phyloP scores from a whole-genome alignment of 139 green algal species.

The Coelastrella sp. region DNA sequence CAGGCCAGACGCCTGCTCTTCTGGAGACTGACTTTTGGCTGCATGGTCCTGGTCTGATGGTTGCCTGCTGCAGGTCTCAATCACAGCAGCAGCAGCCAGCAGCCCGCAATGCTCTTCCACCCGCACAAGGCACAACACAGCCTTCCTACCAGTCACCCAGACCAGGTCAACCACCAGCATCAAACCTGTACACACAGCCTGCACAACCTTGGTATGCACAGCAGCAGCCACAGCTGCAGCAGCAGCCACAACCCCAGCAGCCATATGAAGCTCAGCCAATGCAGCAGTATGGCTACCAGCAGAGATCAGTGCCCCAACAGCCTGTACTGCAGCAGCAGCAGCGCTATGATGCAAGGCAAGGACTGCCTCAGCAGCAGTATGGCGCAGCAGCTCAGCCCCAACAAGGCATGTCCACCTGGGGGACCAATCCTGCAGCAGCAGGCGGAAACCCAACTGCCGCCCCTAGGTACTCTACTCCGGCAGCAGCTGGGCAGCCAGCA shows the following conservation, averaged over 20 bases:
- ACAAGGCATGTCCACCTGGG: conserved; percentile 20
- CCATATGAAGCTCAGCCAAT: background rate
- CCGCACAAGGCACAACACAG: background rate
- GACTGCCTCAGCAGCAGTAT: conserved; percentile 12
- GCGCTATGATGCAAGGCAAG: background rate
- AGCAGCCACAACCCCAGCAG: conserved; percentile 17
- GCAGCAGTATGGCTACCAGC: conserved; percentile 13
- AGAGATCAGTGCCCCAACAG: background rate
- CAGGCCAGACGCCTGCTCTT: too few relatives aligned
- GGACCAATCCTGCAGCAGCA: conserved; percentile 17
- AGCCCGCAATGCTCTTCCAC: background rate
- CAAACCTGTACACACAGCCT: background rate
- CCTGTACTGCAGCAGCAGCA: background rate
- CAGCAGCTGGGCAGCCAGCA: conserved; percentile 2
- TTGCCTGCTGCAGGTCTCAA: conserved; percentile 1
- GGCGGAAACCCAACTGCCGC: conserved; percentile 16
- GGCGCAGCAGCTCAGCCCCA: background rate
- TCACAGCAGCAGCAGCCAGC: conserved; percentile 16
- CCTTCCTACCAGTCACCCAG: background rate
- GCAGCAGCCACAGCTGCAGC: conserved; percentile 15
- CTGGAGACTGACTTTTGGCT: background rate
- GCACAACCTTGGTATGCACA: background rate
- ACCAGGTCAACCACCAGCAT: background rate
- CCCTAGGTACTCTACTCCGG: background rate
- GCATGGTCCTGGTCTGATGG: background rate